Evolutionary conservation across 495 filamentous ascomycete genomes (phyloP).

Genomic region (Xylona heveae): DNA sequence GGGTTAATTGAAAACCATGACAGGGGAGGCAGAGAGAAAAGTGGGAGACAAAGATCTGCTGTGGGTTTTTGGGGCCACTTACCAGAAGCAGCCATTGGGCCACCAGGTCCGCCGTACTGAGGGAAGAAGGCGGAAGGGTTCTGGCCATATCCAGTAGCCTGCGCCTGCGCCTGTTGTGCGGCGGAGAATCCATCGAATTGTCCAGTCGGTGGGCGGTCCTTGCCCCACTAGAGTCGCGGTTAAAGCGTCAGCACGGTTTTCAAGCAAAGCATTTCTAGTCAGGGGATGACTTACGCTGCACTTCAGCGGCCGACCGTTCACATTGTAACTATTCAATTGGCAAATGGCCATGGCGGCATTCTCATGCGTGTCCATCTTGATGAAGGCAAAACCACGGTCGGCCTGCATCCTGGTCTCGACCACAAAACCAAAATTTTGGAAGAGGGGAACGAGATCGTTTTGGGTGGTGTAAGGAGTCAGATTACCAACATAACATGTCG

Average conservation of each 20-base stretch:
- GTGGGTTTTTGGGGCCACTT: constrained; percentile 15
- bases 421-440: constrained; percentile 96
- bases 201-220: constrained; percentile 83
- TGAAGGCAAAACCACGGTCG: constrained; percentile 92
- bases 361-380: constrained; percentile 98
- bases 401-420: constrained; percentile 95
- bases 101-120: constrained; percentile 57
- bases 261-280: constrained; percentile 1
- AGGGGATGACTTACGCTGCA: constrained; percentile 61
- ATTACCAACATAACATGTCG: constrained; percentile 96
- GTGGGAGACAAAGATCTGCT: too few species aligned
- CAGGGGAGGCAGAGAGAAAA: constrained; percentile 15
- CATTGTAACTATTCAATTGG: constrained; percentile 88
- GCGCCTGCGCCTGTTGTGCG: constrained; percentile 50
- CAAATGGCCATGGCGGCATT: constrained; percentile 98
- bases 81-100: constrained; percentile 55
- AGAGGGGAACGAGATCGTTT: constrained; percentile 84
- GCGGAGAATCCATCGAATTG: constrained; percentile 69
- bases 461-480: constrained; percentile 95
- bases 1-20: constrained; percentile 14
- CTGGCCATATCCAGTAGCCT: constrained; percentile 33
- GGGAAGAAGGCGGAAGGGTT: constrained; percentile 77
- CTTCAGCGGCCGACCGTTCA: constrained; percentile 92
- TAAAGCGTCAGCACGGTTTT: constrained; percentile 8
- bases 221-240: constrained; percentile 76